phyloP scores from a whole-genome alignment of 805 yeast genomes.

The Monosporozyma aquatica region DNA sequence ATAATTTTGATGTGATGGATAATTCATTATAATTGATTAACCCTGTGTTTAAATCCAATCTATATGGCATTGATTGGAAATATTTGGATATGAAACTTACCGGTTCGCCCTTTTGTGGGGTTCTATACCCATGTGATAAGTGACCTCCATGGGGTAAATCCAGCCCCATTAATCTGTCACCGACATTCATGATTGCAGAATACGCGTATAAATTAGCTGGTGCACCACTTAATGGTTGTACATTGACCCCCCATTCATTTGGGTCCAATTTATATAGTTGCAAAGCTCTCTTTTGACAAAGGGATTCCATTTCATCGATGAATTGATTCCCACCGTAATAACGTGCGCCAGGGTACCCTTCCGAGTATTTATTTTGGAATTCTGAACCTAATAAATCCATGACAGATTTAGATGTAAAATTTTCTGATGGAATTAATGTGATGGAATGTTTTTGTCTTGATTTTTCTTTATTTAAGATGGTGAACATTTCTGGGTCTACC shows the following conservation, averaged over 20 bases:
- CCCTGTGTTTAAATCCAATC: conserved; percentile 79
- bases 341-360: conserved; percentile 96
- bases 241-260: conserved; percentile 93
- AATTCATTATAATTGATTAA: conserved; percentile 84
- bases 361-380: conserved; percentile 96
- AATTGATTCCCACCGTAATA: conserved; percentile 97
- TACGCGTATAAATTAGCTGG: conserved; percentile 94
- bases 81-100: conserved; percentile 88
- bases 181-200: conserved; percentile 78
- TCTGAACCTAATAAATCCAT: conserved; percentile 92
- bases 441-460: conserved; percentile 86
- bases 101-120: conserved; percentile 68
- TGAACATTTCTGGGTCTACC: conserved; percentile 77
- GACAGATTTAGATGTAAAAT: conserved; percentile 90
- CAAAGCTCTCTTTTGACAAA: conserved; percentile 88
- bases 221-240: conserved; percentile 90
- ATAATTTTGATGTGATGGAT: conserved; percentile 71
- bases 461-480: conserved; percentile 67
- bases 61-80: conserved; percentile 96
- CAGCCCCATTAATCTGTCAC: conserved; percentile 93
- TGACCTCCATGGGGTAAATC: conserved; percentile 99
- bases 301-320: conserved; percentile 81
- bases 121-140: conserved; percentile 93
- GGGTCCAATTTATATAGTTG: conserved; percentile 70
- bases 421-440: conserved; percentile 90